These are phyloP conservation scores for Coffea eugenioides DNA, from an alignment of 257 asterid species.

Conservation along the genomic window DNA sequence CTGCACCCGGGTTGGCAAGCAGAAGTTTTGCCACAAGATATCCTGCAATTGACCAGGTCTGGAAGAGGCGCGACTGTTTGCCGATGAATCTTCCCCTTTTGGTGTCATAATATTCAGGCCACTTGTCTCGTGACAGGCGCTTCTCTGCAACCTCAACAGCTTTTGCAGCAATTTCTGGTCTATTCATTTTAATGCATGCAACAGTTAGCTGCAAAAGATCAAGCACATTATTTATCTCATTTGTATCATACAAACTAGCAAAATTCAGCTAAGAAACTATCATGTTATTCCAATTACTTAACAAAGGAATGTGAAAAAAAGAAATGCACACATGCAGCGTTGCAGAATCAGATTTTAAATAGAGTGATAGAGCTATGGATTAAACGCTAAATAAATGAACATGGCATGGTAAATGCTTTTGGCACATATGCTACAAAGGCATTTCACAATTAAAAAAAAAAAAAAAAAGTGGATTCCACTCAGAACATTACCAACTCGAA, in stretches of 20 bases:
- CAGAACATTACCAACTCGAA: neutral
- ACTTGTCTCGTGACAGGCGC: slow-evolving; percentile 56
- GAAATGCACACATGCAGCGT: neutral
- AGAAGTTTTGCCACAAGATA: slow-evolving; percentile 63
- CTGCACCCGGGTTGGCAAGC: slow-evolving; percentile 50
- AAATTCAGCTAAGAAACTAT: neutral
- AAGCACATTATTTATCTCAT: neutral
- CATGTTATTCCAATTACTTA: neutral
- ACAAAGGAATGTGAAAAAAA: neutral
- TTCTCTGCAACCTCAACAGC: slow-evolving; percentile 62
- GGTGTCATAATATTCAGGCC: slow-evolving; percentile 80
- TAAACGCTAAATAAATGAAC: neutral
- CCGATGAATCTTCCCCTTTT: slow-evolving; percentile 64
- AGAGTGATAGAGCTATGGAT: neutral
- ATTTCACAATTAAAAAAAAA: neutral
- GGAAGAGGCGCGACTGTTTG: slow-evolving; percentile 58
- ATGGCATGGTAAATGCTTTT: neutral
- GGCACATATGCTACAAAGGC: neutral
- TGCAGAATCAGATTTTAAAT: neutral
- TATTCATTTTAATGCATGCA: slow-evolving; percentile 68
- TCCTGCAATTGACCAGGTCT: slow-evolving; percentile 79
- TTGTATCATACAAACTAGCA: neutral
- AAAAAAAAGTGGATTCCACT: neutral
- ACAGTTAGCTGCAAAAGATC: slow-evolving; percentile 54
- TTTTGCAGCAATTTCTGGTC: slow-evolving; percentile 70